A percentile compares a stretch with the other conserved stretches of the same genome.
Conservation (phyloP, 1,139 yeast species). For the Hansenula anomala region DNA sequence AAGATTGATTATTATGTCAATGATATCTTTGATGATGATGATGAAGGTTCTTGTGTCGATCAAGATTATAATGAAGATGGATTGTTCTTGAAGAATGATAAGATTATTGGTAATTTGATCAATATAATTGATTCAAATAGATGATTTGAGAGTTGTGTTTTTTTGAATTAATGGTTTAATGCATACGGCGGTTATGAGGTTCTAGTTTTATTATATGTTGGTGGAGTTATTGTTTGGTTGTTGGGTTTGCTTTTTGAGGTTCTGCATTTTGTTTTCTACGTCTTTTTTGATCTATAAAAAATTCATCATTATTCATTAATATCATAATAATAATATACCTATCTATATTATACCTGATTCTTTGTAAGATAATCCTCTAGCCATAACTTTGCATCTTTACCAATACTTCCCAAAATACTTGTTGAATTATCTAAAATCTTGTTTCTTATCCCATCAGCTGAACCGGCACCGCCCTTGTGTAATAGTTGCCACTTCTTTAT, state of each 20-base stretch:
- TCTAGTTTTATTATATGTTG: too few species aligned
- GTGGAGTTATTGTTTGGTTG: background rate
- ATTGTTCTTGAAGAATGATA: background rate
- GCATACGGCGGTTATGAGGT: background rate
- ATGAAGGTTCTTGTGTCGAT: background rate
- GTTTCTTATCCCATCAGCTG: too few species aligned
- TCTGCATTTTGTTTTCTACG: too few species aligned
- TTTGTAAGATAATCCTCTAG: constrained; percentile 7
- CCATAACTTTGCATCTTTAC: constrained; percentile 19
- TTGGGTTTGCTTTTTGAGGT: too few species aligned
- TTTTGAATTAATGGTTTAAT: too few species aligned
- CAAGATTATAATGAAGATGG: constrained; percentile 1
- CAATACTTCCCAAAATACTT: constrained; percentile 15
- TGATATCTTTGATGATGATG: background rate
- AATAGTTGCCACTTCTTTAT: constrained; percentile 19
- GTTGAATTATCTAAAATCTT: constrained; percentile 9
- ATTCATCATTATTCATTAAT: too few species aligned
- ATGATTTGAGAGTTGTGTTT: too few species aligned
- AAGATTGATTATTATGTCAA: constrained; percentile 2
- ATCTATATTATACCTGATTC: background rate
- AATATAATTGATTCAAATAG: constrained; percentile 1
- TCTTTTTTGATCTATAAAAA: too few species aligned
- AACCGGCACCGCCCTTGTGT: too few species aligned
- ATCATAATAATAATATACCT: too few species aligned
- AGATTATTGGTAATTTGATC: background rate